phyloP scores from a whole-genome alignment of 805 yeast genomes.

The Metschnikowia gruessii region DNA sequence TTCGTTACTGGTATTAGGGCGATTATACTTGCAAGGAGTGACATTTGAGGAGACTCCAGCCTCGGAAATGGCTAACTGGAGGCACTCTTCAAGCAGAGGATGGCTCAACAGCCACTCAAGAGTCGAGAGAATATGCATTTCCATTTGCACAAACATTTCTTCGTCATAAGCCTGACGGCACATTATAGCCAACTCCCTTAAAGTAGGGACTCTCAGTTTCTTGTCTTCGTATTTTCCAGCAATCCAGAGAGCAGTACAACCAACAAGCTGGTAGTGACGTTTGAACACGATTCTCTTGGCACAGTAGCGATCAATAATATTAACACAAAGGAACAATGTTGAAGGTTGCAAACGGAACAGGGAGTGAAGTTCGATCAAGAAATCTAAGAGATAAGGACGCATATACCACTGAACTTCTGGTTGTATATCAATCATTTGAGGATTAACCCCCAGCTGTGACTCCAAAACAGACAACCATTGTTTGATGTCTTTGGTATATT shows the following conservation, averaged over 20 bases:
- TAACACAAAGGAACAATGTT: constrained; percentile 42
- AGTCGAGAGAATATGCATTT: constrained; percentile 40
- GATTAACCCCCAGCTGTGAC: constrained; percentile 41
- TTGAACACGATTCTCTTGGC: constrained; percentile 46
- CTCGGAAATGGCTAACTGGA: constrained; percentile 42
- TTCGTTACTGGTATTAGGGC: constrained; percentile 13
- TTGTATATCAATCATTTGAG: constrained; percentile 49
- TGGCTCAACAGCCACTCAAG: constrained; percentile 46
- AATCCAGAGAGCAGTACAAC: constrained; percentile 47
- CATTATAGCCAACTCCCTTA: constrained; percentile 52
- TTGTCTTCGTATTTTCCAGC: constrained; percentile 57
- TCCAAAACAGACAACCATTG: constrained; percentile 42
- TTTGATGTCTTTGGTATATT: constrained; percentile 41
- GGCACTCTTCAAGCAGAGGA: constrained; percentile 51
- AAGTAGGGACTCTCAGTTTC: constrained; percentile 55
- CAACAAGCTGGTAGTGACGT: constrained; percentile 47
- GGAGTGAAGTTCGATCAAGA: constrained; percentile 43
- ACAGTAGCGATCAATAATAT: constrained; percentile 46
- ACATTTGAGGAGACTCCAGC: constrained; percentile 24
- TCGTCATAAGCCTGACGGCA: constrained; percentile 58
- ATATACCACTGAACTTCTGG: constrained; percentile 49
- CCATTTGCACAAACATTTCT: constrained; percentile 50
- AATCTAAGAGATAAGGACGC: constrained; percentile 45
- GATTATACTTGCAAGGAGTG: constrained; percentile 27
- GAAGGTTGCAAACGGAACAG: constrained; percentile 41